These are phyloP conservation scores for Aegilops umbellulata DNA, from an alignment of 176 grass and related monocot species.

Conservation along the genomic window DNA sequence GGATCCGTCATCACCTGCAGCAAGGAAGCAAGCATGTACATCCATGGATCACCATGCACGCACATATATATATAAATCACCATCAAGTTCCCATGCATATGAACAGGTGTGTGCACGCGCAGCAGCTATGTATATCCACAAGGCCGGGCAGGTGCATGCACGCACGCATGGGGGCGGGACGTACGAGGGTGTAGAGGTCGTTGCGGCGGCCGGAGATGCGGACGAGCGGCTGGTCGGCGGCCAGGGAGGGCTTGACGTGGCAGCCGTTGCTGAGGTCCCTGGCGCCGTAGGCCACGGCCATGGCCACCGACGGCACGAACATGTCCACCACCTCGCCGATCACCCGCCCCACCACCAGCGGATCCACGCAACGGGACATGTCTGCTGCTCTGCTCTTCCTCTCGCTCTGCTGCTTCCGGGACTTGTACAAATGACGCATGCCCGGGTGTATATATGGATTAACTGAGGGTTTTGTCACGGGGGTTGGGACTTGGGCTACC, in stretches of 20 bases:
- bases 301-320: slow-evolving; percentile 66
- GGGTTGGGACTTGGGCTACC: slow-evolving; percentile 18
- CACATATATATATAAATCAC: too few species aligned
- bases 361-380: slow-evolving; percentile 71
- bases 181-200: slow-evolving; percentile 73
- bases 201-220: slow-evolving; percentile 52
- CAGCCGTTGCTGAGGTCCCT: slow-evolving; percentile 84
- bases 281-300: slow-evolving; percentile 56
- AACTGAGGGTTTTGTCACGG: slow-evolving; percentile 6
- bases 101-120: neutral
- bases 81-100: neutral
- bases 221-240: slow-evolving; percentile 44
- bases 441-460: neutral
- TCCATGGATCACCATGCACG: too few species aligned
- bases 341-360: slow-evolving; percentile 77
- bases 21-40: neutral
- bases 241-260: slow-evolving; percentile 67
- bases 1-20: slow-evolving; percentile 84
- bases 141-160: neutral
- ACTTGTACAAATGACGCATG: neutral
- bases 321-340: slow-evolving; percentile 88
- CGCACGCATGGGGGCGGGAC: too few species aligned
- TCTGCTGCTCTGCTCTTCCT: too few species aligned
- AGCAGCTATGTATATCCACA: too few species aligned
- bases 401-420: too few species aligned